A percentile compares a stretch with the other conserved stretches of the same genome.
phyloP scores from a whole-genome alignment of 2,329 filamentous ascomycete genomes.

The Curvularia eragrostidis region DNA sequence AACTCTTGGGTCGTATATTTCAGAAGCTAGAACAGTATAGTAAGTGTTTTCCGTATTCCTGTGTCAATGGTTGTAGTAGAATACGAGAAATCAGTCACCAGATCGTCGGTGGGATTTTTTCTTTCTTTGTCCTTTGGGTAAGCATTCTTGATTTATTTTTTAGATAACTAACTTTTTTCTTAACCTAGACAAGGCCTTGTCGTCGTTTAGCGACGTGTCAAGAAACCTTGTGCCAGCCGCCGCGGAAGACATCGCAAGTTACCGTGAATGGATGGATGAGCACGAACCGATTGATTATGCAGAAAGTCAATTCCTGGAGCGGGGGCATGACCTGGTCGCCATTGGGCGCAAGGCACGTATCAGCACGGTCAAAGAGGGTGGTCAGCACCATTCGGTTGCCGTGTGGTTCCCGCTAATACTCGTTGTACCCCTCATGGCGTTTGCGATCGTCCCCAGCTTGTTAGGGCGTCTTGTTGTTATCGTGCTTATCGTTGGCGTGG shows the following conservation, averaged over 20 bases:
- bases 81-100: neutral
- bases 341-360: constrained; percentile 24
- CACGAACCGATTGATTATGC: constrained; percentile 63
- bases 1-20: constrained; percentile 68
- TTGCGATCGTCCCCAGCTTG: constrained; percentile 52
- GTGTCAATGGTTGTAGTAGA: neutral
- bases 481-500: constrained; percentile 46
- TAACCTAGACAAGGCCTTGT: constrained; percentile 57
- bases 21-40: constrained; percentile 73
- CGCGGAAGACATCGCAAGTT: constrained; percentile 59
- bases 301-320: constrained; percentile 67
- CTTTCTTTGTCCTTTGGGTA: constrained; percentile 11
- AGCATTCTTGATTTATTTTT: no score
- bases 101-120: constrained; percentile 1
- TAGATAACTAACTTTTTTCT: no score
- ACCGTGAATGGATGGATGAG: constrained; percentile 63
- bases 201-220: constrained; percentile 63
- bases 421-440: constrained; percentile 52
- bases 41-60: constrained; percentile 42
- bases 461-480: constrained; percentile 52
- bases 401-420: constrained; percentile 49
- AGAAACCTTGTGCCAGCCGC: constrained; percentile 60
- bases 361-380: constrained; percentile 19
- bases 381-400: constrained; percentile 31
- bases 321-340: constrained; percentile 61